Base-by-base conservation (phyloP, 2,329 filamentous ascomycete species). In the Microsporum canis region DNA sequence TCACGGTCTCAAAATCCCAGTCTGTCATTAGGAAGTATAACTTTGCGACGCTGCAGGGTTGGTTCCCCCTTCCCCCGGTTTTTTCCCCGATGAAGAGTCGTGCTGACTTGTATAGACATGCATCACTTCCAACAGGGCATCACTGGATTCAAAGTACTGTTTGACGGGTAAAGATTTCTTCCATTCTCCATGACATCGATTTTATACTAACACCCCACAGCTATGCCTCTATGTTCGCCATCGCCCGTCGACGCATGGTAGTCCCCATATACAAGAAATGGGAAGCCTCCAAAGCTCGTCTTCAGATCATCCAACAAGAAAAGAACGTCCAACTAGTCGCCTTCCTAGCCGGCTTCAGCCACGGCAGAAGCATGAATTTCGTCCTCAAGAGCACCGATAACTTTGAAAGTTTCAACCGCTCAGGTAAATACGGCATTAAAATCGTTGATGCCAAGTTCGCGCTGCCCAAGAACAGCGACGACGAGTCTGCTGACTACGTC, bases 201-300 rank as follows among this genome's bases (percentile, higher is more conserved):
- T 3, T 4, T n/a, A 43, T 4, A 8, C 55, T 47, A 36, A 23
- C 53, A 10, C 10, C 12, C 5, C 12, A 31, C 39, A 76, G 84
- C 5, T 74, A 88, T 59, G 89, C 89, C 4, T 79, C 82, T 5
- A 85, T 84, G 0, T 89, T 96, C 72, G 85, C 87, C 62, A 95
- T 96, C 65, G 86, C 91, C 1, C 85, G 91, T 34, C 84, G 89
- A 57, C 84, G 89, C 66, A 94, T 91, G 87, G 89, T 96, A 10
- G 89, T 95, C 14, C 89, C 89, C 0, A 92, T 96, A 66, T 88
- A 95, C 77, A 95, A 96, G 76, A 94, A 94, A 73, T 95, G 89
- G 89, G 90, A 95, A 70, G 88, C 91, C 1, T 84, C 81, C n/a
- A 82, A 81, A 41, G 89, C 89, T 6, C 84, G 91, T 39, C 79